Conservation (phyloP, 2,329 filamentous ascomycete genomes). For the Keithomyces neogunnii region DNA sequence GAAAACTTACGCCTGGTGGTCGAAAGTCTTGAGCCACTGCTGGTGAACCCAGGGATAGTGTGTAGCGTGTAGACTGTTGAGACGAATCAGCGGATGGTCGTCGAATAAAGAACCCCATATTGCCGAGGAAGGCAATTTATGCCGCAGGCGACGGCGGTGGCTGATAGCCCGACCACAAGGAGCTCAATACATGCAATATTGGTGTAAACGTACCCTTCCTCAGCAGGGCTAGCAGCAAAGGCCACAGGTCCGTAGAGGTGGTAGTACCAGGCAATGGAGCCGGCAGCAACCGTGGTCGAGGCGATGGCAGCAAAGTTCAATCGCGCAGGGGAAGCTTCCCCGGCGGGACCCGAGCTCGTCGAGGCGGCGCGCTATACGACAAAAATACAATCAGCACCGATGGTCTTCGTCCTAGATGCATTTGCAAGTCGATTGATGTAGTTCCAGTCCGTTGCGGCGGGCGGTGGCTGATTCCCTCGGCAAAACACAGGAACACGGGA, state of each 20-base stretch:
- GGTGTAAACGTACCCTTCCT: constrained; percentile 81
- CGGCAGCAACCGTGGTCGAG: constrained; percentile 78
- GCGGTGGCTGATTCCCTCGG: constrained; percentile 21
- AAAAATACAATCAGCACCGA: constrained; percentile 29
- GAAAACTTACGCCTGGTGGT: constrained; percentile 78
- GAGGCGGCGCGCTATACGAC: constrained; percentile 54
- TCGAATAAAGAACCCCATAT: constrained; percentile 3
- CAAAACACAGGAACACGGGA: constrained; percentile 6
- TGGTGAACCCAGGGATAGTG: constrained; percentile 93
- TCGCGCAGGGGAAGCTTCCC: constrained; percentile 64
- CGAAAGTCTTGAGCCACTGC: constrained; percentile 90
- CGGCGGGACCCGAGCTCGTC: constrained; percentile 63
- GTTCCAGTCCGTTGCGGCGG: constrained; percentile 14
- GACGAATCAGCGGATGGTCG: constrained; percentile 18
- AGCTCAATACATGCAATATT: background rate
- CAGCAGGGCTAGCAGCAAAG: constrained; percentile 82
- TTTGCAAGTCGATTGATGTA: constrained; percentile 20
- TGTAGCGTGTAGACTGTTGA: constrained; percentile 73
- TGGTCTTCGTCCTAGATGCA: constrained; percentile 11
- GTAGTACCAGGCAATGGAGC: constrained; percentile 94
- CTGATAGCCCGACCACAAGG: background rate
- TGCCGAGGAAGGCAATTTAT: constrained; percentile 20
- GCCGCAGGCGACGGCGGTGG: constrained; percentile 18
- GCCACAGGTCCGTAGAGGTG: constrained; percentile 87
- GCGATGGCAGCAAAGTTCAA: constrained; percentile 80